Evolutionary conservation across 306 rosid species (phyloP).

Genomic region (Mucuna pruriens): DNA sequence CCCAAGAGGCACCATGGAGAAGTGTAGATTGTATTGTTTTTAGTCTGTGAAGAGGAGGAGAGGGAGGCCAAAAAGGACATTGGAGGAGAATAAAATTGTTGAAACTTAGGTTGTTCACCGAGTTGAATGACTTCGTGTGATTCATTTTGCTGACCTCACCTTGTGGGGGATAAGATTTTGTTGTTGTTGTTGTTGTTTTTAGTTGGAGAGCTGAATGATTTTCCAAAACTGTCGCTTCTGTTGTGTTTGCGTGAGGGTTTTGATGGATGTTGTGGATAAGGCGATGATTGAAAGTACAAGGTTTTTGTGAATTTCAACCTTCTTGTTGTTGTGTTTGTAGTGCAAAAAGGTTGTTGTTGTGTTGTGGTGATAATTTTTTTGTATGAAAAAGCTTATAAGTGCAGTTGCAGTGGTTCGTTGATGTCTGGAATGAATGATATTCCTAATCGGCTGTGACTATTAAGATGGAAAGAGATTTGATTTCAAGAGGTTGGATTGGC

Average conservation of each 20-base stretch:
- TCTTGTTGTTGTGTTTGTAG: not conserved
- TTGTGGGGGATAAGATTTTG: not conserved
- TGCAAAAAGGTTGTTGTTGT: slow-evolving; percentile 9
- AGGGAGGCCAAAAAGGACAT: not conserved
- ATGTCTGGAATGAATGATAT: slow-evolving; percentile 13
- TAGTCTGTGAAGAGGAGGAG: not conserved
- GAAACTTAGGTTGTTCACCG: not conserved
- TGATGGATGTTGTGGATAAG: not conserved
- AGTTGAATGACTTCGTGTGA: not conserved
- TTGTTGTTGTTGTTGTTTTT: not conserved
- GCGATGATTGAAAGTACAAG: not conserved
- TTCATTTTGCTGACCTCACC: not conserved
- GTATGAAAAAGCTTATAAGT: not conserved
- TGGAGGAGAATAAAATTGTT: not conserved
- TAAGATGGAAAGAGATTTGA: slow-evolving; percentile 21
- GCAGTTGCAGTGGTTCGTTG: not conserved
- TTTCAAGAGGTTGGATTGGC: slow-evolving; percentile 18
- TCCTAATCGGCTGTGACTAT: not conserved
- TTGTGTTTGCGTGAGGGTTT: not conserved
- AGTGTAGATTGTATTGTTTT: not conserved
- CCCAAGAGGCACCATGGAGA: not conserved
- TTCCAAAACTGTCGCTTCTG: not conserved
- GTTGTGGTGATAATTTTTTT: not conserved
- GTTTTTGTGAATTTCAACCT: slow-evolving; percentile 17
- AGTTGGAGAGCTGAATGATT: slow-evolving; percentile 5